phyloP scores from a whole-genome alignment of 352 stramenopile genomes.

The Phytophthora agathidicida region DNA sequence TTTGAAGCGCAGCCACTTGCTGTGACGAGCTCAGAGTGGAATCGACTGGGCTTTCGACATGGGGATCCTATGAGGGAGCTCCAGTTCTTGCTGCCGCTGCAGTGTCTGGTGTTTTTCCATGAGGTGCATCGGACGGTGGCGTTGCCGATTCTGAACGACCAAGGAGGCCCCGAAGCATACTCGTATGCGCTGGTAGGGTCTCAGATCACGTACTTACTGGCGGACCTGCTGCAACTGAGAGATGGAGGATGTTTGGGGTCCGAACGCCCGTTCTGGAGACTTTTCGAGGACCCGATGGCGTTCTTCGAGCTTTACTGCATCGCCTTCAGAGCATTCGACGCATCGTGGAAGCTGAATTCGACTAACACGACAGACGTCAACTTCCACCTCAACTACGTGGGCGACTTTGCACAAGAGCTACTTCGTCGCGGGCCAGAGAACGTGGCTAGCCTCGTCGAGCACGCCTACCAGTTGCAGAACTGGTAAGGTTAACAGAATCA shows the following conservation, averaged over 20 bases:
- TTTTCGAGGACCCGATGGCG: constrained; percentile 86
- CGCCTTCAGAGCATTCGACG: constrained; percentile 73
- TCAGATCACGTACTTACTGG: constrained; percentile 61
- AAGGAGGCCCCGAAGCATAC: constrained; percentile 63
- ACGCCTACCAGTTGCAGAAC: constrained; percentile 79
- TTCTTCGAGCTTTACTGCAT: constrained; percentile 86
- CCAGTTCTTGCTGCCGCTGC: constrained; percentile 71
- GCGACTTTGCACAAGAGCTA: constrained; percentile 74
- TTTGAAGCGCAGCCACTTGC: constrained; percentile 70
- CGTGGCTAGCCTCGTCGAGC: constrained; percentile 65
- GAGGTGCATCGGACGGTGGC: constrained; percentile 70
- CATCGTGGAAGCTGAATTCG: constrained; percentile 61
- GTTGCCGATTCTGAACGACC: constrained; percentile 71
- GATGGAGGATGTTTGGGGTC: constrained; percentile 75
- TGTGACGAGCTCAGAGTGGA: constrained; percentile 54
- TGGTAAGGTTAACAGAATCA: constrained; percentile 45
- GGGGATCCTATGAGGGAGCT: constrained; percentile 75
- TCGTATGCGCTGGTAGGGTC: constrained; percentile 63
- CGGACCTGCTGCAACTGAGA: constrained; percentile 75
- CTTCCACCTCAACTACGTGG: constrained; percentile 72
- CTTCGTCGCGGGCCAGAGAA: constrained; percentile 68
- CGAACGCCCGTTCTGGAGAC: constrained; percentile 82
- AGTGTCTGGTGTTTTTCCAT: constrained; percentile 86
- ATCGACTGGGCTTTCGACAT: constrained; percentile 65
- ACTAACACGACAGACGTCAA: constrained; percentile 57